Evolutionary conservation across 2,329 filamentous ascomycete genomes (phyloP), one percentile per base, ranked within the genome.

Genomic region (Sclerotiophoma versabilis): DNA sequence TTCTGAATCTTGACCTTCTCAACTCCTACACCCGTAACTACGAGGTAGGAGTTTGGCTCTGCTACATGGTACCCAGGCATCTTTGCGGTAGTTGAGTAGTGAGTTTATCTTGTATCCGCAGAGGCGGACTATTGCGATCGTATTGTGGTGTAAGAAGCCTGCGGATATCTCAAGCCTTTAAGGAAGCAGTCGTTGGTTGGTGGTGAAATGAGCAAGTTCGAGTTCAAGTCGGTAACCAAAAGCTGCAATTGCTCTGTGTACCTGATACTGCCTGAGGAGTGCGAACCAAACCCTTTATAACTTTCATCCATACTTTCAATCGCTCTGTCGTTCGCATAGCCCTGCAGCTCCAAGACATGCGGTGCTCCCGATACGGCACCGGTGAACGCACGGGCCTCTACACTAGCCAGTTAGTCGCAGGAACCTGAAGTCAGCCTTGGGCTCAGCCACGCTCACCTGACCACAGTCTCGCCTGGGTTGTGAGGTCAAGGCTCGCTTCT

Each of bases 31-130:
- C 92, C 91, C 65, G 91, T 95, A 65, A 95, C 85, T 81, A 91
- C 91, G 76, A 96, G 89, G 82, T 95, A 96, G 77, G 92, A 85
- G 77, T 92, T 90, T 23, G 90, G 87, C 50, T 85, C 84, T 17
- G 90, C 88, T 60, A 92, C 83, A 73, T 82, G 84, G 77, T 88
- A 91, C 64, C 83, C 83, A 80, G 84, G 63, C 69, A 72, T 74
- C 17, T 62, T 68, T 57, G 25, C 38, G 32, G 39, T 48, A 27
- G 15, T 15, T 36, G 30, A 7, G n/a, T 22, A 5, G 19, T 22
- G 10, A 7, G 11, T 23, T 23, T 32, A 2, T 10, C 19, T n/a
- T 3, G 9, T 5, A 5, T 11, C 23, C 32, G 30, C 23, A 17
- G 14, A 38, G 5, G 22, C 22, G 15, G 11, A 29, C 2, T 43